Base-by-base conservation (phyloP, 2,329 filamentous ascomycete species). In the Alternaria ethzedia region DNA sequence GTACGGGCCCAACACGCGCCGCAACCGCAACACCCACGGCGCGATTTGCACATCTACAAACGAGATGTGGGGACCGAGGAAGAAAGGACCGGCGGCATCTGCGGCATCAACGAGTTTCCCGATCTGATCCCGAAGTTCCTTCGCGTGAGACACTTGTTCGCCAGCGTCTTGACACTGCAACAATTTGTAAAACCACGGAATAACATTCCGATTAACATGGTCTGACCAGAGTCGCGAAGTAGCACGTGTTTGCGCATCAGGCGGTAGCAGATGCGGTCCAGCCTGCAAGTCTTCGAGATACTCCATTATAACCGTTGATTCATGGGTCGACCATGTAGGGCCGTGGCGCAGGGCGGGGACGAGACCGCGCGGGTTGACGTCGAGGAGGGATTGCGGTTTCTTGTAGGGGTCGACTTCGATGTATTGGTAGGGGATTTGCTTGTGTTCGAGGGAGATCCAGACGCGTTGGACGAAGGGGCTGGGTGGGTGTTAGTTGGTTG, bases 381-480 rank as follows among this genome's bases (percentile, higher is more conserved):
- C 91, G 23, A 94, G 84, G 28, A 95, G 82, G 9, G 88, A 84
- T 63, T 89, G 85, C 2, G 90, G 91, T 66, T 91, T 91, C 70
- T 89, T 88, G 75, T 92, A 94, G 8, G 92, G 91, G 73, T 96
- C 91, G 49, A 93, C 89, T 79, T 97, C 93, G 71, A 93, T 90
- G 79, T 96, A 97, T 76, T 96, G 92, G 75, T 97, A 97, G 41
- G 87, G 83, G 9, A 96, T 85, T 17, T 88, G 86, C 77, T 96
- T 96, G 71, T 89, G 84, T 78, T 97, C 93, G 36, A 97, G 85
- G 1, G 93, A 91, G 67, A 97, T 96, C 93, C 93, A 97, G 25
- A 96, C 91, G 17, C 93, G 88, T 76, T 96, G 93, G 2, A 93
- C 93, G 76, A 95, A 96, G 25, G 93, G 93, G 74, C 91, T 92